Percentiles rank a stretch among this genome's conserved stretches.
Evolutionary conservation across 148 eudicot species (phyloP).

Genomic region (Nepenthes gracilis): DNA sequence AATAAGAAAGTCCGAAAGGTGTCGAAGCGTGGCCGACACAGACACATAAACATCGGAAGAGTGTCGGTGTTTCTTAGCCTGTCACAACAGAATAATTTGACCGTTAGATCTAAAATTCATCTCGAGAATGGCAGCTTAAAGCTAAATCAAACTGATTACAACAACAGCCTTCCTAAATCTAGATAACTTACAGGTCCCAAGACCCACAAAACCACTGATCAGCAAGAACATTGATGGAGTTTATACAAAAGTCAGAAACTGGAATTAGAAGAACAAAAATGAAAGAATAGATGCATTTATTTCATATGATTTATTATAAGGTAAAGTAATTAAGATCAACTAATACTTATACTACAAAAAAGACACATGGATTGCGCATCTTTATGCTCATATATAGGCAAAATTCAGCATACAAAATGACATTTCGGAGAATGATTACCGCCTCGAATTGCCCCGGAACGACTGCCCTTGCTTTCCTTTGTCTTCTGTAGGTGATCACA

Average conservation of each 20-base stretch:
- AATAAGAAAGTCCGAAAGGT: no score
- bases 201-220: not conserved
- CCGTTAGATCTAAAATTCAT: no score
- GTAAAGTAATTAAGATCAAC: constrained; percentile 10
- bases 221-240: not conserved
- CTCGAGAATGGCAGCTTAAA: no score
- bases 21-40: no score
- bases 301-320: constrained; percentile 12
- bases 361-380: constrained; percentile 14
- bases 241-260: not conserved
- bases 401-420: constrained; percentile 17
- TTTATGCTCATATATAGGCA: constrained; percentile 15
- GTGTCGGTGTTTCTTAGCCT: no score
- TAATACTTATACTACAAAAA: constrained; percentile 19
- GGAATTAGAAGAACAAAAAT: not conserved
- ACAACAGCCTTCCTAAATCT: no score
- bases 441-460: constrained; percentile 13
- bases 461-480: constrained; percentile 5
- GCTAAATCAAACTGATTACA: no score
- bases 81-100: no score
- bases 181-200: no score
- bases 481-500: constrained; percentile 8
- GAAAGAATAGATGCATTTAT: constrained; percentile 4
- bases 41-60: no score
- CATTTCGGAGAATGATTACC: constrained; percentile 16